Base-by-base conservation (phyloP, 2,329 filamentous ascomycete genomes). In the Metarhizium sp. region DNA sequence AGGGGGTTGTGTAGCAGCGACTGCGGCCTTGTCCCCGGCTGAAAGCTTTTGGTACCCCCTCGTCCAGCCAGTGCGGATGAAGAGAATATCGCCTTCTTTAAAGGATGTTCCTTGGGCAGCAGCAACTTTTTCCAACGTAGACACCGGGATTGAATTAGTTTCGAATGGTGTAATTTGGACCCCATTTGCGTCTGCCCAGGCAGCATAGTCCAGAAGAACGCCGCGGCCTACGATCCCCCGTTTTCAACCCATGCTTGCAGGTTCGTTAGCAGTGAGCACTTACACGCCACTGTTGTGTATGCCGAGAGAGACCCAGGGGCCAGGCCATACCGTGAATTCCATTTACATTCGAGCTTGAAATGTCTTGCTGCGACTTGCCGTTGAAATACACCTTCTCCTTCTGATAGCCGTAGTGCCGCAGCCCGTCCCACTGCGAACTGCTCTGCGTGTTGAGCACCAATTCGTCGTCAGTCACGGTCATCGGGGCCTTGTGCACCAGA, bases 61-160 rank as follows among this genome's bases (percentile, higher is more conserved):
- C 0, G 73, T 73, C 67, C 76, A 82, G 8, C 80, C 80, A 0
- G 75, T 75, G 29, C 80, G 75, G 47, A 84, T 70, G 59, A 85
- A 73, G 46, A 85, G 69, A 34, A 85, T 79, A 56, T 85, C 81
- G 14, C 81, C 81, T 3, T 64, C 63, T 6, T 66, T 68, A 46
- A 80, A 72, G 1, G 67, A 64, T 0, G 73, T 71, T 20, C 71
- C 69, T 59, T 80, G 71, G 46, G 69, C 69, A 55, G 66, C 63
- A 0, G 75, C 75, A 8, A 80, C 70, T 29, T 71, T 66, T 51
- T 75, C 65, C 1, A 83, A 66, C 1, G 69, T 66, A 0, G 65
- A 64, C 1, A 77, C 62, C 0, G 76, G 68, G 51, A 84, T 80
- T 1, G 68, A 61, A 6, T 67, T 67, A 1, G 71, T 65, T 29